phyloP scores from a whole-genome alignment of 2,329 filamentous ascomycete genomes.

The Botrytis fragariae region DNA sequence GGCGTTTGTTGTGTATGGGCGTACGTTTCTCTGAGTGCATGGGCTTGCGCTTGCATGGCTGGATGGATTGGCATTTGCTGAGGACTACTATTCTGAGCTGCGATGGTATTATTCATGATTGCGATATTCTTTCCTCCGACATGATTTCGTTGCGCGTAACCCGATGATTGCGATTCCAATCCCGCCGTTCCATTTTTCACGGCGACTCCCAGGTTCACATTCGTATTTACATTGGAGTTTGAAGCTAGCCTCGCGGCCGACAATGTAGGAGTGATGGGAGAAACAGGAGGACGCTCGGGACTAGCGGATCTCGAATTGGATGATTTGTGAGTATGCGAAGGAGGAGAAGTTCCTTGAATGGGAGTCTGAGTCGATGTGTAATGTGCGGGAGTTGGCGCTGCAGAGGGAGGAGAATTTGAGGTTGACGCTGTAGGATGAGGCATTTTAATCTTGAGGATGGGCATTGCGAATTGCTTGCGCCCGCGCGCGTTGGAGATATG shows the following conservation, averaged over 20 bases:
- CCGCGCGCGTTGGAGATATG: background rate
- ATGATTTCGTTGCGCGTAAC: background rate
- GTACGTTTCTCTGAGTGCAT: conserved; percentile 34
- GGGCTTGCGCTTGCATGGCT: conserved; percentile 28
- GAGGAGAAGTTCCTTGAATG: background rate
- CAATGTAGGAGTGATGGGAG: conserved; percentile 37
- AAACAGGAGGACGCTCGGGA: conserved; percentile 35
- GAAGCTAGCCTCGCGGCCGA: conserved; percentile 27
- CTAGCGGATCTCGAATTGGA: conserved; percentile 28
- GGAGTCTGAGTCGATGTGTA: background rate
- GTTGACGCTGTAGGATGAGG: conserved; percentile 7
- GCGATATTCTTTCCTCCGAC: conserved; percentile 4
- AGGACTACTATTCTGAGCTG: background rate
- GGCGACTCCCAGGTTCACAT: background rate
- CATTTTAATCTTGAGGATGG: conserved; percentile 20
- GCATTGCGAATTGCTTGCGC: conserved; percentile 15
- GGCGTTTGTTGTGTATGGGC: conserved; percentile 46
- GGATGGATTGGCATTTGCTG: conserved; percentile 4
- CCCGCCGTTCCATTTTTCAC: background rate
- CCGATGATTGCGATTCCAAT: background rate
- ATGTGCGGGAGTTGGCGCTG: background rate
- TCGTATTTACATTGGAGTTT: conserved; percentile 1
- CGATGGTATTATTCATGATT: conserved; percentile 8
- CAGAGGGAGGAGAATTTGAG: conserved; percentile 2
- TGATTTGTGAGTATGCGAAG: background rate